These are phyloP conservation scores for Sporisorium exsertum DNA, from an alignment of 1,284 basidiomycete species.

Conservation along the genomic window DNA sequence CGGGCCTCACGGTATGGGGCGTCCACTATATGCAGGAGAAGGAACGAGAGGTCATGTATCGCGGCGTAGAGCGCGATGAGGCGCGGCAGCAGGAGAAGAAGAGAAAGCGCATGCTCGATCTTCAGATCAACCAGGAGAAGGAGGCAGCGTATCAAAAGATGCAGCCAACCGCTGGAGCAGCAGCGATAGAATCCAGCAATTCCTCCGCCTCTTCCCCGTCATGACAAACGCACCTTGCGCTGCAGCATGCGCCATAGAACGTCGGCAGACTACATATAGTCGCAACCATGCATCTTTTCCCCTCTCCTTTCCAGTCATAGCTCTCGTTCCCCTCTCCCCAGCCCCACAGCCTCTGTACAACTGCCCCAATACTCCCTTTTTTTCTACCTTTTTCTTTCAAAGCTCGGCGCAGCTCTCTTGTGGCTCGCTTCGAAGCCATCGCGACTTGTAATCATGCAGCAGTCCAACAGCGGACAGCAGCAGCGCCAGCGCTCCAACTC, in stretches of 20 bases:
- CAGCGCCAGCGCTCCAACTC: conserved; percentile 3
- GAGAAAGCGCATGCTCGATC: conserved; percentile 55
- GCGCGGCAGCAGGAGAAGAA: conserved; percentile 60
- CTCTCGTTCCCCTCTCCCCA: background rate
- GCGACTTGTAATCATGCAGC: too few species aligned
- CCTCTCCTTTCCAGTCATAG: background rate
- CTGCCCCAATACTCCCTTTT: background rate
- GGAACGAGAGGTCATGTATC: conserved; percentile 77
- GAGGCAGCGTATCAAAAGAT: conserved; percentile 58
- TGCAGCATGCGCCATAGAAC: background rate
- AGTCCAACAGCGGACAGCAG: background rate
- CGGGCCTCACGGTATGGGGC: conserved; percentile 83
- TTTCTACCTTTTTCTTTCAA: too few species aligned
- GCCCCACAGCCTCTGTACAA: too few species aligned
- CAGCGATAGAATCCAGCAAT: background rate
- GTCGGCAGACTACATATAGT: background rate
- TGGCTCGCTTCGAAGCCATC: too few species aligned
- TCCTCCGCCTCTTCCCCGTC: background rate
- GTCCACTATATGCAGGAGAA: conserved; percentile 89
- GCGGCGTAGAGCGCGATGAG: conserved; percentile 65
- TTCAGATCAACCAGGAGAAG: conserved; percentile 55
- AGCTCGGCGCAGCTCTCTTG: too few species aligned
- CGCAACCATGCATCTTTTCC: background rate
- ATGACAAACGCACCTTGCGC: background rate
- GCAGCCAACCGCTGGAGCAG: conserved; percentile 54